phyloP scores from a whole-genome alignment of 805 yeast species.

The Cyberlindnera euphorbiiphila region DNA sequence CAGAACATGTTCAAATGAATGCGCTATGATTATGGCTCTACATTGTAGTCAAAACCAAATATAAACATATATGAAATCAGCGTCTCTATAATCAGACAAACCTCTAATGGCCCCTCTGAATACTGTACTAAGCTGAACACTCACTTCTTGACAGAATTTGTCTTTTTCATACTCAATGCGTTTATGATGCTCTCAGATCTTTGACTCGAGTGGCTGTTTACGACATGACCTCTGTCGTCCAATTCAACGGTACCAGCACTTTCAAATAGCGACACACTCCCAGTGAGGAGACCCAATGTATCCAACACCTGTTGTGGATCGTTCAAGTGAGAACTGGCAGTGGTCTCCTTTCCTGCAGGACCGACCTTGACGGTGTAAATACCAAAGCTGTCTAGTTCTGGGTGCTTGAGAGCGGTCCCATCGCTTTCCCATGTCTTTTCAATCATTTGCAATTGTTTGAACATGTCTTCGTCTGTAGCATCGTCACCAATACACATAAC shows the following conservation, averaged over 20 bases:
- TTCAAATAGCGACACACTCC: constrained; percentile 74
- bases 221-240: constrained; percentile 74
- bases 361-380: constrained; percentile 89
- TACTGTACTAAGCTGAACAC: no score
- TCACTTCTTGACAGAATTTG: constrained; percentile 9
- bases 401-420: constrained; percentile 14
- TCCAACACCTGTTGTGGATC: constrained; percentile 85
- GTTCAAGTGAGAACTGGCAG: constrained; percentile 78
- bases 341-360: constrained; percentile 81
- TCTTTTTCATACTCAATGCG: constrained; percentile 21
- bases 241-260: constrained; percentile 72
- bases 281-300: constrained; percentile 73
- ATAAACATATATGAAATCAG: no score
- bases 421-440: constrained; percentile 49
- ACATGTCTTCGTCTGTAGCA: constrained; percentile 97
- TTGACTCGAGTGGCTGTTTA: constrained; percentile 37
- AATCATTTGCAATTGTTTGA: constrained; percentile 64
- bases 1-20: constrained; percentile 3
- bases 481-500: constrained; percentile 93
- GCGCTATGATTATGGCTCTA: no score
- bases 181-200: constrained; percentile 31
- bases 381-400: constrained; percentile 48
- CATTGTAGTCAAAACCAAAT: no score
- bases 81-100: no score
- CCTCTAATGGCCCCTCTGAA: no score